Base-by-base conservation (phyloP, 2,329 filamentous ascomycete genomes). In the Pestalotiopsis sp. region DNA sequence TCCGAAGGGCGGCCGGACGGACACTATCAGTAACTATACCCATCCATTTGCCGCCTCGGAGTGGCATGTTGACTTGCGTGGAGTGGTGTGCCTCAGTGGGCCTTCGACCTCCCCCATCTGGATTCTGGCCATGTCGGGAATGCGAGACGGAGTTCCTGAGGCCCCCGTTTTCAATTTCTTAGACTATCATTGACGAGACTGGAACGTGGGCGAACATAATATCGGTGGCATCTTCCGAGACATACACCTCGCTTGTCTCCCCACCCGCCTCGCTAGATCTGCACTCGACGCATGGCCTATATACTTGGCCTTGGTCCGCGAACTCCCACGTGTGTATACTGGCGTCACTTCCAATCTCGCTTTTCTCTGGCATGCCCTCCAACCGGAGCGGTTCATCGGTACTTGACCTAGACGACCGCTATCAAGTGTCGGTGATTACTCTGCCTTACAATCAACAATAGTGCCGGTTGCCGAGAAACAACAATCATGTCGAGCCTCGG, bases 341-440 rank as follows among this genome's bases (percentile, higher is more conserved):
- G 58, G 35, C 35, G 58, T 39, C 58, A 61, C 30, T 61, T 61
- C 26, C 35, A 61, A 61, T 61, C 30, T 38, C 30, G 58, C 58
- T 61, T 30, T 17, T 35, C 58, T 61, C 30, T 61, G 30, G 3
- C 9, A 61, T 61, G 58, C 58, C 58, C 58, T 61, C 58, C 58
- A 39, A n/a, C 30, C 35, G 58, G 58, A 61, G 58, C 58, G 58
- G 58, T 61, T 20, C 22, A 26, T 58, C 56, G 56, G 44, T 52
- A 52, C 56, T 58, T 26, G 56, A 26, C 56, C 13, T 58, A 35
- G 22, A 58, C 26, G 56, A 35, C 11, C 17, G 11, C 26, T 26
- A 22, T 7, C 6, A 26, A 26, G 22, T 58, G 24, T 58, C 24
- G 24, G 11, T 58, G 56, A 58, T 22, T 20, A 20, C n/a, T 52